Base-by-base conservation (phyloP, 2,329 filamentous ascomycete species). In the Diaporthe australafricana region DNA sequence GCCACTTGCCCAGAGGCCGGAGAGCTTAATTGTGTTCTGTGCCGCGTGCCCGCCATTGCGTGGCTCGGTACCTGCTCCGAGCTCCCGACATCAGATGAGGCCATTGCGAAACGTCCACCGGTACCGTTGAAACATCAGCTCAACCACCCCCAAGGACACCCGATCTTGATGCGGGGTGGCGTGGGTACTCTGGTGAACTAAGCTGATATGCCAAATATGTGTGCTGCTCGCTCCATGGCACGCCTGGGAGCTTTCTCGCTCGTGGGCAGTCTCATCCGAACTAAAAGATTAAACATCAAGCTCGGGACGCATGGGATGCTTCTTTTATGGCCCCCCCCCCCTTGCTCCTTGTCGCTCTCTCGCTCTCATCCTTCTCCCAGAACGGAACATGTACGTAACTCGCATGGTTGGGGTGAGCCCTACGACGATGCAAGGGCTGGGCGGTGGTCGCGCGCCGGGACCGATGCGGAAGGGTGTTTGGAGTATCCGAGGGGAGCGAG, bases 61-160 rank as follows among this genome's bases (percentile, higher is more conserved):
- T 20, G 30, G 45, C 27, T 50, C 45, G 45, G 60, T 27, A 47
- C 69, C 27, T 27, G 42, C 16, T 47, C 48, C 55, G 60, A 48
- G 57, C 42, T 47, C 56, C 55, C 25, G 48, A 72, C 56, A 50
- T 70, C 70, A 72, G 70, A 69, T 72, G 70, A 72, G 52, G 70
- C 70, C 68, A 72, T 72, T 72, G 45, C 70, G 70, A 72, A 72
- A 72, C 70, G 40, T 62, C 45, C 48, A 35, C 35, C 20, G 65
- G 47, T 6, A 47, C 48, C 42, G 53, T 40, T 66, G 70, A 69
- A 69, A 69, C 65, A 57, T 56, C 50, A 16, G 55, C 22, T 60
- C 40, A 40, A 30, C 60, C 60, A 3, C 2, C 30, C 20, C 30
- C 35, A 20, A 50, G 45, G 45, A 30, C 35, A 65, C 35, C n/a